phyloP scores from a whole-genome alignment of 306 rosid genomes.

The Sesbania bispinosa region DNA sequence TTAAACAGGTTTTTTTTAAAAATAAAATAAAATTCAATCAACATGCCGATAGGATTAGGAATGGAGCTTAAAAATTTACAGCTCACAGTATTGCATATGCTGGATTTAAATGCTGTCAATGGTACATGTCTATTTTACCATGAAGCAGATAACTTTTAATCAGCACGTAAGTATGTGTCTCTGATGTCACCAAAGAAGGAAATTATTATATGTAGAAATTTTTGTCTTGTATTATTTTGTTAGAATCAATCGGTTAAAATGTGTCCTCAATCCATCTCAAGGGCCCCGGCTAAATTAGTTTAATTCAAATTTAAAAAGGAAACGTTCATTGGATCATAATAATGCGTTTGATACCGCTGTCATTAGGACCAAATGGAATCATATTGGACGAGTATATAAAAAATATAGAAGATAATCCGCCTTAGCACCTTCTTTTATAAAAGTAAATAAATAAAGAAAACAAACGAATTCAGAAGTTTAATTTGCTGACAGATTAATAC shows the following conservation, averaged over 20 bases:
- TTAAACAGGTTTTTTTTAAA: too few species aligned
- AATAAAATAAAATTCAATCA: neutral
- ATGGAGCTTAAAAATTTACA: slow-evolving; percentile 24
- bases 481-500: neutral
- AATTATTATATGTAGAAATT: neutral
- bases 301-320: neutral
- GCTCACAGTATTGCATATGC: slow-evolving; percentile 25
- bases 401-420: neutral
- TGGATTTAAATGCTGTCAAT: neutral
- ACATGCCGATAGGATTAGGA: neutral
- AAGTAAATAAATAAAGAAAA: neutral
- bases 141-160: slow-evolving; percentile 22
- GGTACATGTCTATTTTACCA: slow-evolving; percentile 11
- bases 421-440: neutral
- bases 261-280: slow-evolving; percentile 33
- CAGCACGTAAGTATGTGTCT: slow-evolving; percentile 24
- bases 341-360: slow-evolving; percentile 17
- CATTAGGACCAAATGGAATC: slow-evolving; percentile 20
- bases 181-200: slow-evolving; percentile 14
- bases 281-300: slow-evolving; percentile 20
- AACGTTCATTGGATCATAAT: slow-evolving; percentile 1
- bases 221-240: slow-evolving; percentile 7
- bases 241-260: slow-evolving; percentile 28
- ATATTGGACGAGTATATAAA: neutral
- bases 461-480: neutral